Evolutionary conservation across 2,329 filamentous ascomycete genomes (phyloP).

Genomic region (Capronia americana): DNA sequence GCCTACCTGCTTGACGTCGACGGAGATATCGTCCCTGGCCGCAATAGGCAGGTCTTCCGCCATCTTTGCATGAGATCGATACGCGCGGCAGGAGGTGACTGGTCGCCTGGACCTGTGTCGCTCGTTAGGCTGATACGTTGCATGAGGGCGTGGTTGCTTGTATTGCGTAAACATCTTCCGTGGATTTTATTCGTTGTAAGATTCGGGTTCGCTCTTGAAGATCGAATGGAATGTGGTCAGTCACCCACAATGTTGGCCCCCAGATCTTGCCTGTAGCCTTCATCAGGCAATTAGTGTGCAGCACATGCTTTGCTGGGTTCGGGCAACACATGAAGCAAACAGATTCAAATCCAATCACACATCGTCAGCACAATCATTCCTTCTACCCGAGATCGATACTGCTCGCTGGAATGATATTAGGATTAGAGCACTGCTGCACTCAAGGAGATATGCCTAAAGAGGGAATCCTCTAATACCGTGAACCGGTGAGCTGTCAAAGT

Average conservation of each 20-base stretch:
- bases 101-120: too few species aligned
- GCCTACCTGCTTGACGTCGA: neutral
- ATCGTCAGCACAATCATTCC: neutral
- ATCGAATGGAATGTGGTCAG: neutral
- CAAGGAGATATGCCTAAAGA: neutral
- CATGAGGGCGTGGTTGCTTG: neutral
- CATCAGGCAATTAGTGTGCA: neutral
- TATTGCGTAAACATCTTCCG: neutral
- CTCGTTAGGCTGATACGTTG: neutral
- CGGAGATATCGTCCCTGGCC: conserved; percentile 4
- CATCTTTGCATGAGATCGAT: neutral
- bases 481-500: conserved; percentile 1
- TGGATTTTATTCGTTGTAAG: neutral
- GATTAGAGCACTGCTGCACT: conserved; percentile 6
- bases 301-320: neutral
- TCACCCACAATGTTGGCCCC: neutral
- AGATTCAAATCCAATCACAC: neutral
- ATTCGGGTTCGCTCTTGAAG: neutral
- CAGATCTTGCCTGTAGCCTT: neutral
- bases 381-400: neutral
- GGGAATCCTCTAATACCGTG: neutral
- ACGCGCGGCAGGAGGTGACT: neutral
- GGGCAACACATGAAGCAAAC: neutral
- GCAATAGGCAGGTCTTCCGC: conserved; percentile 1
- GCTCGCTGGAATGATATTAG: conserved; percentile 5